Evolutionary conservation across 2,329 filamentous ascomycete genomes (phyloP), one percentile per base, ranked within the genome.

Genomic region (Magnaporthiopsis rhizophila): DNA sequence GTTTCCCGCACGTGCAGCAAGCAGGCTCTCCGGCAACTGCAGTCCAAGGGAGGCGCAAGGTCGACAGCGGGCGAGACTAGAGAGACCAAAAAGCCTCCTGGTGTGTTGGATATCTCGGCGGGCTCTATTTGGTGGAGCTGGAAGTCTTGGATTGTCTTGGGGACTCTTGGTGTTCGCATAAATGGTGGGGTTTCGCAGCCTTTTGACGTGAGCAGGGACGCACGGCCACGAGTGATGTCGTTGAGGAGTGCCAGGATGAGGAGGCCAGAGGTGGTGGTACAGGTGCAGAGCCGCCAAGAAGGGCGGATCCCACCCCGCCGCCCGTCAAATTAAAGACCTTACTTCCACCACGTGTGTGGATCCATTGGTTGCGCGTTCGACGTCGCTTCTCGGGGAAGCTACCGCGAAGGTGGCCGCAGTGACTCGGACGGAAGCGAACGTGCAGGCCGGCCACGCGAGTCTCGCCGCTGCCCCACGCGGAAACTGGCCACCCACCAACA

Each of bases 271-370:
- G 13, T 36, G 36, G 21, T 56, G 61, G 21, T 26, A 50, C 24
- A 13, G 38, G 24, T 7, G 30, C 50, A 53, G 61, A 62, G 50
- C 50, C 3, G 61, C 61, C 61, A 36, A 57, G 61, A 24, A 2
- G 32, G 50, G 50, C 18, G 26, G 61, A 50, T 24, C 50, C 50
- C n/a, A 34, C 2, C 18, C 21, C 26, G 26, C 50, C 50, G 45
- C 18, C 50, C 45, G 30, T n/a, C 61, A 53, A 62, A 62, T 62
- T 28, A 62, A 58, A 62, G 30, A 57, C 30, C 61, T 62, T 62
- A 38, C 26, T 62, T 58, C 9, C 28, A 62, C 53, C 61, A 62
- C 61, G 53, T 62, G 61, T 62, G 57, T 9, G 12, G 26, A 32
- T 18, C 30, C 57, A 32, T 58, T 58, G 57, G 24, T 6, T 28